Percentiles rank a stretch among this genome's conserved stretches.
Conservation (phyloP, 805 yeast genomes). For the Candida schatavii region DNA sequence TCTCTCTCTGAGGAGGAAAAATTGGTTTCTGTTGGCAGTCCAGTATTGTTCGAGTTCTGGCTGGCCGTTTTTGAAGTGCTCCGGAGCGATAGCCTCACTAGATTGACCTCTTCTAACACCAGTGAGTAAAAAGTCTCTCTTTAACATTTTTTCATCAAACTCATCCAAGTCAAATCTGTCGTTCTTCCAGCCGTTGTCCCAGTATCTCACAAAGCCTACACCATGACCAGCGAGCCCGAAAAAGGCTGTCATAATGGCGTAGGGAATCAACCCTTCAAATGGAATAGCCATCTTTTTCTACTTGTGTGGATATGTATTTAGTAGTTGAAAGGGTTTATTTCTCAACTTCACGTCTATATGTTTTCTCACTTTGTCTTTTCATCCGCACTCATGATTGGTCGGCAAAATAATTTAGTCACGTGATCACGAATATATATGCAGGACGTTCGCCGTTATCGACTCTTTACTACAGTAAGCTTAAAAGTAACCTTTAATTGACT, state of each 20-base stretch:
- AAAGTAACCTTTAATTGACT: no score
- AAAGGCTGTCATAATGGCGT: slow-evolving; percentile 44
- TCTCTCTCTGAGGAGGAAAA: slow-evolving; percentile 45
- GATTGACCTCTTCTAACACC: slow-evolving; percentile 71
- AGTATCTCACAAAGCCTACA: slow-evolving; percentile 42
- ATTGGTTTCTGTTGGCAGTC: slow-evolving; percentile 47
- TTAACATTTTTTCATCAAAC: slow-evolving; percentile 51
- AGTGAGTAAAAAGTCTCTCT: slow-evolving; percentile 74
- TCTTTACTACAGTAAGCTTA: no score
- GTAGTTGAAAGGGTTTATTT: neutral
- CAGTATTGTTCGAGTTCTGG: slow-evolving; percentile 36
- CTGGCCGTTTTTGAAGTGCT: slow-evolving; percentile 60
- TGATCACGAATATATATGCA: neutral
- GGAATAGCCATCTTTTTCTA: slow-evolving; percentile 41
- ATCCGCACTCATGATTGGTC: neutral
- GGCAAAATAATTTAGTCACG: neutral
- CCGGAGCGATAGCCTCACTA: slow-evolving; percentile 68
- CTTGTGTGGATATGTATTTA: no score
- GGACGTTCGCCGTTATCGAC: no score
- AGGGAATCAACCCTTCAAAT: slow-evolving; percentile 47
- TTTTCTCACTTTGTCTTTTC: neutral
- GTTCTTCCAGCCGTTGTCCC: slow-evolving; percentile 50
- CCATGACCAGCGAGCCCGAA: slow-evolving; percentile 47
- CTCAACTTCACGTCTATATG: no score
- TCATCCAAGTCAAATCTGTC: slow-evolving; percentile 43